Evolutionary conservation across 768 basidiomycete species (phyloP).

Genomic region (Amanita rubescens): DNA sequence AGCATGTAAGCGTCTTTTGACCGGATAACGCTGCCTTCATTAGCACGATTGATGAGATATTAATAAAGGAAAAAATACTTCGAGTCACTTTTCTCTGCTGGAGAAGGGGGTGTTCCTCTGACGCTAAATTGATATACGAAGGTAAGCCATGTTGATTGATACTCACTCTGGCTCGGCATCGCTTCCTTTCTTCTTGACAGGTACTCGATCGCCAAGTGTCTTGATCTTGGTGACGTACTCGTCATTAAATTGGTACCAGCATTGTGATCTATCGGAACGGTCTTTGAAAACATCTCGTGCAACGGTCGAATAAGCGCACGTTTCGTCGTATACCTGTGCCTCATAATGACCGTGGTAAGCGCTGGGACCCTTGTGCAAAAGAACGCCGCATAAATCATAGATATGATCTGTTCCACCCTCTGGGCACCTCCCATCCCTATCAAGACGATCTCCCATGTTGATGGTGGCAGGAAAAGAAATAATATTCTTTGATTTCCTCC

Average conservation of each 20-base stretch:
- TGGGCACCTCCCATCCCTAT: conserved; percentile 12
- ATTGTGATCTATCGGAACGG: conserved; percentile 18
- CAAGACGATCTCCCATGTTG: conserved; percentile 60
- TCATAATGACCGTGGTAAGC: conserved; percentile 91
- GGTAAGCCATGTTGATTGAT: not conserved
- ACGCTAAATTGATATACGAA: not conserved
- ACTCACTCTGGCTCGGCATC: conserved; percentile 5
- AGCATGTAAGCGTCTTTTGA: conserved; percentile 96
- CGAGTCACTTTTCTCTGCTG: not conserved
- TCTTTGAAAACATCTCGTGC: not conserved
- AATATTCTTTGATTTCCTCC: conserved; percentile 80
- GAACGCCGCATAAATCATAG: conserved; percentile 83
- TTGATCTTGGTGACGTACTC: conserved; percentile 68
- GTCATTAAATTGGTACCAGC: conserved; percentile 94
- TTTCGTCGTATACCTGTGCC: conserved; percentile 69
- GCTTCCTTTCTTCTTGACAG: conserved; percentile 1
- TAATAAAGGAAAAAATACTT: not conserved
- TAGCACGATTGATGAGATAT: conserved; percentile 9
- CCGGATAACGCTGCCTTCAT: conserved; percentile 36
- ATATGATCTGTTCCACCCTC: conserved; percentile 19
- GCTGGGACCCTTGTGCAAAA: conserved; percentile 87
- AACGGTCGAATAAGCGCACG: not conserved
- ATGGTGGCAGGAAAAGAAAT: conserved; percentile 72
- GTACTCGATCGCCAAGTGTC: conserved; percentile 40
- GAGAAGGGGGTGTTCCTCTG: not conserved